Evolutionary conservation across 352 stramenopile genomes (phyloP), one percentile per base, ranked within the genome.

Genomic region (Phytopythium vexans): DNA sequence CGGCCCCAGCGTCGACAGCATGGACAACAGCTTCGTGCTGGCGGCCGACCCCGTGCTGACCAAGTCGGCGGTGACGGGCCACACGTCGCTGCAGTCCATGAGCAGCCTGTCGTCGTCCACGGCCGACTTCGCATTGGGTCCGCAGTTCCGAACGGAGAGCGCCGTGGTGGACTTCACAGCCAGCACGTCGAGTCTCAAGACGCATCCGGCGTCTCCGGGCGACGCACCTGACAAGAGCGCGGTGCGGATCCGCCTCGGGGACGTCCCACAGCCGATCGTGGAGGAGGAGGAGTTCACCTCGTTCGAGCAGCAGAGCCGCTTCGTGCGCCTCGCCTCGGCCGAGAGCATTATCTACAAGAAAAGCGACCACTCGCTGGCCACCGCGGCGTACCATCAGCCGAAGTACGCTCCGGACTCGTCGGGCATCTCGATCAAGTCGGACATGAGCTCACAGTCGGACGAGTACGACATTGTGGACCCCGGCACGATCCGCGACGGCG

Each of bases 391-490:
- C 21, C 21, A 27, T 27, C 21, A 27, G 21, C 21, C 21, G 21
- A 54, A 50, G 12, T 36, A 53, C 35, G 60, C 52, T 6, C 34
- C 16, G 9, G 62, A 65, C 3, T 43, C 38, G 5, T 74, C 56
- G 16, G 48, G 53, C 49, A 54, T 57, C 41, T 57, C 70, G 47
- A 68, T 70, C 49, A 69, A 70, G 21, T 27, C 21, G 21, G 21
- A 27, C 55, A 78, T 64, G 52, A 49, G 46, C 34, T 51, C 47
- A 33, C 38, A 21, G 27, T 49, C 55, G 4, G 80, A 85, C 52
- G 77, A 91, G 56, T 92, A 83, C 45, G 81, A 92, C 45, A 92
- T 92, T 34, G 78, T 92, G 0, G 76, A 83, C 53, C 74, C 76
- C 1, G 67, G 65, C 27, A 81, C 69, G 39, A 70, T 92, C 49